Evolutionary conservation across 306 rosid species (phyloP).

Genomic region (Medicago truncatula): DNA sequence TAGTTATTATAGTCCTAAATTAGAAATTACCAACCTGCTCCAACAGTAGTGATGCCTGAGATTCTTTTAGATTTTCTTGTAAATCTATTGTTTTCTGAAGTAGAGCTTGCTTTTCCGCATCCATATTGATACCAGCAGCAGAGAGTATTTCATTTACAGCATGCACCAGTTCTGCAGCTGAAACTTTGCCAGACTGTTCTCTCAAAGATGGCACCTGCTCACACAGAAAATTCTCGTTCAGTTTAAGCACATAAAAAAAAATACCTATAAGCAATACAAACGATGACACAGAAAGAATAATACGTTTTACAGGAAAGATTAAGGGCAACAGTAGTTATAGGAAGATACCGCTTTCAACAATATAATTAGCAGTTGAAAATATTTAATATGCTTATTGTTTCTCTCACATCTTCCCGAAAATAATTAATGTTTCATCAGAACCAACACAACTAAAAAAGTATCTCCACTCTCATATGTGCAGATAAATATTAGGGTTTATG

Average conservation of each 20-base stretch:
- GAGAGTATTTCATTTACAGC: conserved; percentile 96
- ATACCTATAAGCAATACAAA: conserved; percentile 31
- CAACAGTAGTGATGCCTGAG: conserved; percentile 77
- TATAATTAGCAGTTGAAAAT: conserved; percentile 28
- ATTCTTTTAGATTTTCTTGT: conserved; percentile 86
- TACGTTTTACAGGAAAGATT: conserved; percentile 3
- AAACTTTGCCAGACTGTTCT: conserved; percentile 79
- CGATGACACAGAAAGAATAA: conserved; percentile 1
- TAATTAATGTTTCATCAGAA: conserved; percentile 15
- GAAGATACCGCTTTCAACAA: neutral
- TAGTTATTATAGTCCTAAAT: conserved; percentile 9
- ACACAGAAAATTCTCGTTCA: conserved; percentile 45
- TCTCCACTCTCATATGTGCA: neutral
- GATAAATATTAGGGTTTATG: conserved; percentile 2
- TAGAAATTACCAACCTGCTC: conserved; percentile 76
- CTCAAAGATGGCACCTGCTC: conserved; percentile 55
- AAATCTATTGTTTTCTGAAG: conserved; percentile 71
- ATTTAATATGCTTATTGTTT: neutral
- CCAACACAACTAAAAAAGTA: conserved; percentile 18
- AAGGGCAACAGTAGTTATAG: neutral
- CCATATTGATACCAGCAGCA: conserved; percentile 88
- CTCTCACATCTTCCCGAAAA: conserved; percentile 1
- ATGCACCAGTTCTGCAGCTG: conserved; percentile 86
- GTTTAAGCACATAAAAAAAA: conserved; percentile 45
- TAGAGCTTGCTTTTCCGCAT: conserved; percentile 81